Evolutionary conservation across 257 asterid genomes (phyloP), one percentile per base, ranked within the genome.

Genomic region (Scutellaria baicalensis): DNA sequence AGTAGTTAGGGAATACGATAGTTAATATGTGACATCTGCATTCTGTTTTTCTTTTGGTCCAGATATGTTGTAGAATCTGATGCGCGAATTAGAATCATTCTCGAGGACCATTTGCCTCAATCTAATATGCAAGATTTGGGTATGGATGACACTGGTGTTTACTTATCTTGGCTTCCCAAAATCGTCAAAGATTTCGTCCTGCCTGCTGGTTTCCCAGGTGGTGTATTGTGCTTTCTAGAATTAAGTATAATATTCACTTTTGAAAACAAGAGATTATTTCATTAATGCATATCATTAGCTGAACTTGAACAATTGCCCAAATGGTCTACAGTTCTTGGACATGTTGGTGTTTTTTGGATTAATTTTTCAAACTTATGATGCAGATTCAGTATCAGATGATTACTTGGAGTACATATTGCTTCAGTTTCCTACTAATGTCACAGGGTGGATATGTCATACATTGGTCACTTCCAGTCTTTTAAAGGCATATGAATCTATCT

Each of bases 401-500:
- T 93, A 93, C 84, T 86, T 93, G 90, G 93, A 84, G 48, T 91
- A 91, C 83, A 89, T 93, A 80, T 78, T 91, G 88, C 91, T 88
- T 72, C 96, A 89, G 86, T 89, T 91, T 76, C 99, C 99, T 47
- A 93, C 99, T 69, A 91, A 93, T 79, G 93, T 93, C 23, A 93
- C 99, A 0, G 99, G 93, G 38, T 93, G 99, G 99, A 93, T 93
- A 77, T 91, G 99, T 76, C 92, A 86, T 73, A 87, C 97, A 6
- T 75, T 91, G 86, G 97, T 93, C 75, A 91, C 97, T 50, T 93
- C 99, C 50, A 91, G 93, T 82, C 99, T 93, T 76, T 73, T 93
- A 85, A 89, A 87, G 99, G 99, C 88, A 86, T 9, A 91, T 83
- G 73, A 77, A 77, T 79, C 77, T 77, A 79, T 78, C 78, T 81